Conservation (phyloP, 1,284 basidiomycete genomes). For the Pseudozyma sp. region DNA sequence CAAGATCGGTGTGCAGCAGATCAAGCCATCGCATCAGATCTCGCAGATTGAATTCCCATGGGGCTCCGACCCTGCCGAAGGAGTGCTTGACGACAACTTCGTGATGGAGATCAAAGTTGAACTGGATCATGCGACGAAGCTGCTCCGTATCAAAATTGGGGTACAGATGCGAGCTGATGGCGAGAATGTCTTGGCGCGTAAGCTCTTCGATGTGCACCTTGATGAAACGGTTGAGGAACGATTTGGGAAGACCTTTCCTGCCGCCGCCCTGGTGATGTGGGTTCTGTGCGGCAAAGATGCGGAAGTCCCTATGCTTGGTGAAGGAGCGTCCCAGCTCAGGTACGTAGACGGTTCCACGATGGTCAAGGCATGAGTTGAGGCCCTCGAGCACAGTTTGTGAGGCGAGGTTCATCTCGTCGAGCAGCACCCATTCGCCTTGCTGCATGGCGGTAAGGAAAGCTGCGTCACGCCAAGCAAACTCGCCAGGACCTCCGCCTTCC, state of each 20-base stretch:
- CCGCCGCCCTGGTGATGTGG: slow-evolving; percentile 96
- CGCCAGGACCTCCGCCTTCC: slow-evolving; percentile 88
- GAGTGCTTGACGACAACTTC: slow-evolving; percentile 77
- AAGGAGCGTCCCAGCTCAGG: slow-evolving; percentile 95
- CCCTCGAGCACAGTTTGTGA: slow-evolving; percentile 93
- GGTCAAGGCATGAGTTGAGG: slow-evolving; percentile 94
- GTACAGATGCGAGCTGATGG: slow-evolving; percentile 83
- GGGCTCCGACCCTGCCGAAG: slow-evolving; percentile 86
- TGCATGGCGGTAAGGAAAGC: slow-evolving; percentile 92
- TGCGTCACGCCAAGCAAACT: slow-evolving; percentile 97
- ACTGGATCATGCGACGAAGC: slow-evolving; percentile 84
- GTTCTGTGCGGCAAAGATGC: slow-evolving; percentile 98
- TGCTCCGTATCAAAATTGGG: slow-evolving; percentile 72
- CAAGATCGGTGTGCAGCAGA: slow-evolving; percentile 71
- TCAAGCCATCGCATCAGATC: slow-evolving; percentile 89
- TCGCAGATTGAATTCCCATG: slow-evolving; percentile 99
- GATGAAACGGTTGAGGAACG: slow-evolving; percentile 97
- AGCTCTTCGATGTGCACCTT: slow-evolving; percentile 95
- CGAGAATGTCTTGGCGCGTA: slow-evolving; percentile 79
- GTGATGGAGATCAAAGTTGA: slow-evolving; percentile 79
- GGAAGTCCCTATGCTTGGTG: slow-evolving; percentile 86
- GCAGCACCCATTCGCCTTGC: slow-evolving; percentile 83
- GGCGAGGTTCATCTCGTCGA: slow-evolving; percentile 99
- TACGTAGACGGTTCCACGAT: slow-evolving; percentile 93
- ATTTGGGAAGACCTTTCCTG: slow-evolving; percentile 95